Conservation (phyloP, 305 asterid species). For the Withania somnifera region DNA sequence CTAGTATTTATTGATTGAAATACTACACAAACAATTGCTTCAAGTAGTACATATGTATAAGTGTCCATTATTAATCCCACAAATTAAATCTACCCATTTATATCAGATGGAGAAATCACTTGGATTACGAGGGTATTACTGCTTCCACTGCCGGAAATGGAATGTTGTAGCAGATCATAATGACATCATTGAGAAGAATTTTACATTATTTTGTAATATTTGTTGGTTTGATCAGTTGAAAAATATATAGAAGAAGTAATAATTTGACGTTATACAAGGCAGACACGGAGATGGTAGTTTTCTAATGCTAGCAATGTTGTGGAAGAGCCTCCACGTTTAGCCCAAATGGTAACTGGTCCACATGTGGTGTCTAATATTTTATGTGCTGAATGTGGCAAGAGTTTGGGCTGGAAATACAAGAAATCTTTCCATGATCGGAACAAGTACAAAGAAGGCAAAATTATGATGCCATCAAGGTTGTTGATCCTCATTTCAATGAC, state of each 20-base stretch:
- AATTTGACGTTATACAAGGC: neutral
- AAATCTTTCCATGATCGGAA: neutral
- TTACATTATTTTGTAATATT: neutral
- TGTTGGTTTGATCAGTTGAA: neutral
- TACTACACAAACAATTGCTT: neutral
- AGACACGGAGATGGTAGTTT: neutral
- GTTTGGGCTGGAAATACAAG: conserved; percentile 4
- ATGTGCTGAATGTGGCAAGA: conserved; percentile 10
- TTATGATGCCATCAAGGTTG: neutral
- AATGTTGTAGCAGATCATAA: conserved; percentile 1
- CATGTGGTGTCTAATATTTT: conserved; percentile 1
- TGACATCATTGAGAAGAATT: neutral
- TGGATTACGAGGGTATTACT: conserved; percentile 3
- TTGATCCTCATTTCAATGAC: neutral
- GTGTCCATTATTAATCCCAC: neutral
- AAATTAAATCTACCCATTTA: neutral
- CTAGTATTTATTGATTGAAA: no score
- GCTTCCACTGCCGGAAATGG: conserved; percentile 11
- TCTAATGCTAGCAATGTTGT: neutral
- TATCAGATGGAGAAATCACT: neutral
- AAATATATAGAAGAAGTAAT: neutral
- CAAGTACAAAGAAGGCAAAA: conserved; percentile 8
- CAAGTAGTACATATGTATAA: neutral
- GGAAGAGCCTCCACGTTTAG: neutral
- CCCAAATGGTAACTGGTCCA: neutral